Evolutionary conservation across 805 yeast species (phyloP).

Genomic region (Candida namnaoensis): DNA sequence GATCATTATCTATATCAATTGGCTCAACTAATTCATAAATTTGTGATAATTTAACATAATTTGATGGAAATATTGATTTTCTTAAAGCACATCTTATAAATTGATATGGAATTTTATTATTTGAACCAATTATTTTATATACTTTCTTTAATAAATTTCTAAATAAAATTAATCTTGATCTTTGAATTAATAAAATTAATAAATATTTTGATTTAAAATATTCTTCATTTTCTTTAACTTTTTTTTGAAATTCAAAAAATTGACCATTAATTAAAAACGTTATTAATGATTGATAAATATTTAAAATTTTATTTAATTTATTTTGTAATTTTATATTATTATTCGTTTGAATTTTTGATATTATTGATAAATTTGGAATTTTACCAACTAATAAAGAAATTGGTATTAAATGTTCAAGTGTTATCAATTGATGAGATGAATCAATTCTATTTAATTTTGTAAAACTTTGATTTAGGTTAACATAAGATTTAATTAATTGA

Average conservation of each 20-base stretch:
- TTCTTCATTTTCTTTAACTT: conserved; percentile 24
- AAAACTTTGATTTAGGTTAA: conserved; percentile 35
- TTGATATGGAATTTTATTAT: conserved; percentile 11
- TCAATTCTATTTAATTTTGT: conserved; percentile 8
- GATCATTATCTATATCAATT: conserved; percentile 22
- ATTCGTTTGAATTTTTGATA: conserved; percentile 6
- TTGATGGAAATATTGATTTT: conserved; percentile 2
- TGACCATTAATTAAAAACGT: conserved; percentile 32
- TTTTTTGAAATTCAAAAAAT: conserved; percentile 23
- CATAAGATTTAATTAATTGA: conserved; percentile 35
- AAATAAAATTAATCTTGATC: conserved; percentile 33
- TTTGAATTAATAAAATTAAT: conserved; percentile 35
- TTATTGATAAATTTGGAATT: conserved; percentile 25
- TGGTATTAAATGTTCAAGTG: conserved; percentile 43
- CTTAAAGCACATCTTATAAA: conserved; percentile 17
- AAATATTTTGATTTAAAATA: conserved; percentile 30
- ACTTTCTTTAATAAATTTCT: conserved; percentile 29
- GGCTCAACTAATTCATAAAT: no score
- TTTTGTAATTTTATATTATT: conserved; percentile 9
- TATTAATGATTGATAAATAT: conserved; percentile 29
- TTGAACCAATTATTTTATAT: conserved; percentile 5
- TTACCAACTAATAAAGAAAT: conserved; percentile 44
- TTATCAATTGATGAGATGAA: conserved; percentile 15
- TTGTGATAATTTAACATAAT: no score
- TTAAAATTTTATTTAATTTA: conserved; percentile 8